Base-by-base conservation (phyloP, 257 asterid species). In the Scutellaria barbata region DNA sequence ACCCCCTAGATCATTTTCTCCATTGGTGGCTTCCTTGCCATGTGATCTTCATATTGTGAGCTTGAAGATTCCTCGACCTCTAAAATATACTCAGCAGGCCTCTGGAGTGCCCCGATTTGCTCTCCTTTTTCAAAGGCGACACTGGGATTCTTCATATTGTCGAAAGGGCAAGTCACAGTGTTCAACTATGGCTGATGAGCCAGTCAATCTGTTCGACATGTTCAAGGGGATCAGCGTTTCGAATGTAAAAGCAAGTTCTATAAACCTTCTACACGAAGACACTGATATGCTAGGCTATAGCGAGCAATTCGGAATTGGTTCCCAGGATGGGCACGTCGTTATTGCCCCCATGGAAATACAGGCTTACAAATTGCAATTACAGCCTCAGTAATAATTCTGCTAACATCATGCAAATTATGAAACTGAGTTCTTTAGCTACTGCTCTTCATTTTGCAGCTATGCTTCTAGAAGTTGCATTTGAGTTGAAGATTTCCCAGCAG, bases 321-420 rank as follows among this genome's bases (percentile, higher is more conserved):
- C 95, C 54, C 87, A 74, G 61, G 99, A 95, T 60, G 99, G 96
- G 50, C 92, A 89, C 39, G 73, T 95, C 52, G 81, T 95, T n/a
- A 88, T 95, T 47, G 77, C 97, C 71, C 99, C 96, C 65, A 92
- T 92, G 98, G 99, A 95, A 79, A 80, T 95, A 79, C 99, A 95
- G 79, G 89, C 99, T 77, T 95, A 95, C 81, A 92, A 87, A 79
- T 73, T 95, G 81, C 92, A 82, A 48, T 68, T 92, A 59, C 82
- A 79, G 74, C 93, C 88, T 16, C 87, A 59, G 47, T 75, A 81
- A 51, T 79, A 74, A 55, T 7, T 22, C 58, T 25, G n/a, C 7
- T 25, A n/a, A 55, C 2, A 17, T 25, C 12, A 9, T 20, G 13
- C 22, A 22, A 16, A 17, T 58, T 22, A 20, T 25, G 13, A 54